Base-by-base conservation (phyloP, 2,329 filamentous ascomycete genomes). In the Chrysoporthe puriensis region DNA sequence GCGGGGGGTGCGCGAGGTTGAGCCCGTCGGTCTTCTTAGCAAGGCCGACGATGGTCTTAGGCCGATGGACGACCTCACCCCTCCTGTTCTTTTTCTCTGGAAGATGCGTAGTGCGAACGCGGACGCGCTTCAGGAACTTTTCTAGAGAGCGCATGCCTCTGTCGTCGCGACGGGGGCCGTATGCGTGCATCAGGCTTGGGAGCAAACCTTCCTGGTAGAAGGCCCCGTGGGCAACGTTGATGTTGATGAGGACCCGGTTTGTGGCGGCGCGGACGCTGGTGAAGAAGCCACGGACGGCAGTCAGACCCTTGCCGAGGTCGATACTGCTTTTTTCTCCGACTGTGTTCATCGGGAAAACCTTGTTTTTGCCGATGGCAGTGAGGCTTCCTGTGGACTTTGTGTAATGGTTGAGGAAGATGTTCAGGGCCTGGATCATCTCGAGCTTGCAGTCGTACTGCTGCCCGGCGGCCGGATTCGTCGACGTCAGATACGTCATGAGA, bases 391-490 rank as follows among this genome's bases (percentile, higher is more conserved):
- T 54, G 0, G 74, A 70, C 70, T 77, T 79, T 56, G 75, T 66
- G 46, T 76, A 73, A 66, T 81, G 76, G 50, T 79, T 79, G 1
- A 92, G 80, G 69, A 85, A 92, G 76, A 90, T 91, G 74, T 94
- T 87, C 70, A 94, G 77, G 2, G 90, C 92, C 77, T 92, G 94
- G 1, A 94, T 82, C 32, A 94, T 73, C 8, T 73, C 71, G 21
- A 72, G 65, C 69, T 76, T 75, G 42, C 74, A 72, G 14, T 70
- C 70, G 62, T 70, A 76, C n/a, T 42, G 52, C 9, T 48, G 42
- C 5, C 46, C 46, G 11, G 62, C 65, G 1, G 70, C 66, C 16
- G 70, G 32, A 62, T 72, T 70, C 1, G 73, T 75, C 1, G 76
- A 76, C 0, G 72, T 71, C 18, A 79, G 69, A 50, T 76, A 76